Evolutionary conservation across 805 yeast genomes (phyloP), one percentile per base, ranked within the genome.

Genomic region (Deakozyma indianensis): DNA sequence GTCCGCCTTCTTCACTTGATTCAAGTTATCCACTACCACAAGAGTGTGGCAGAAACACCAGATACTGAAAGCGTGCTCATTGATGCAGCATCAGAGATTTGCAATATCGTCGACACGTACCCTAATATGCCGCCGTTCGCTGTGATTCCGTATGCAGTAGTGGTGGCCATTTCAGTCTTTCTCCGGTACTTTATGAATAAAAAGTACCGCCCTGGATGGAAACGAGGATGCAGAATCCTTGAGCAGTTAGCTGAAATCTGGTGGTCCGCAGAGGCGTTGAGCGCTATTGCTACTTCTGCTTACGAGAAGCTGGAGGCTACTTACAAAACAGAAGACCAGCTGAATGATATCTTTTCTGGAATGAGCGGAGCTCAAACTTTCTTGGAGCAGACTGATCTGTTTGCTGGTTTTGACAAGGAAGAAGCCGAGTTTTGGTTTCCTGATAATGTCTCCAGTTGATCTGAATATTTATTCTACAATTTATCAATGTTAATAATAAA

Each of bases 371-470:
- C 38, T n/a, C 38, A 32, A 32, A 32, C 38, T 7, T 32, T 32
- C 16, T n/a, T 32, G 11, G 38, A 32, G 18, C 38, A 32, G 16
- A 32, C 38, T 9, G 38, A 32, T n/a, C 16, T 32, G 18, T 32
- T 32, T 32, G 38, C 38, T 11, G 38, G 38, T 5, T 32, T 32
- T n/a, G 38, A 32, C 38, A 32, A 32, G 18, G 38, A 32, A 32
- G 38, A 32, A n/a, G 38, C 38, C 9, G 38, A 32, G 38, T 32
- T 32, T n/a, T 32, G 38, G 38, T 32, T 32, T 32, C 38, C 38
- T 11, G 38, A 32, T 32, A 32, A 32, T 32, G 18, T 32, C 18
- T 9, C 18, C 14, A 14, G 11, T 9, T 25, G 14, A 25, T 25
- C 14, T 7, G 11, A 25, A 25, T n/a, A 7, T 25, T 9, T 25